Evolutionary conservation across 2,329 filamentous ascomycete species (phyloP).

Genomic region (Rhynchosporium agropyri): DNA sequence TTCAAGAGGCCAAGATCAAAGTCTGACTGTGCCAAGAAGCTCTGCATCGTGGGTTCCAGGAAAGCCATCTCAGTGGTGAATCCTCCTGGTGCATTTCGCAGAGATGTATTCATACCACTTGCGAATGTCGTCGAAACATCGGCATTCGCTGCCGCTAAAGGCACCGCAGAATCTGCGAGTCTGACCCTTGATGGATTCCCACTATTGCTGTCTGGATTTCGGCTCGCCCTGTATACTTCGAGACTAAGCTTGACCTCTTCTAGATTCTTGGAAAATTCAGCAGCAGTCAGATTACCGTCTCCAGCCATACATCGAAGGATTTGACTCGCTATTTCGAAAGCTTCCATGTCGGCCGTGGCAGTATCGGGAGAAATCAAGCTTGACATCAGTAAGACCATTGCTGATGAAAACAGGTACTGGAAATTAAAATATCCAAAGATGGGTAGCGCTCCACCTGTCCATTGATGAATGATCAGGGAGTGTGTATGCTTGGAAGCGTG

Average conservation of each 20-base stretch:
- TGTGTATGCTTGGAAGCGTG: slow-evolving; percentile 50
- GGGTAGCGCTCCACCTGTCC: slow-evolving; percentile 51
- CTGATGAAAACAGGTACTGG: slow-evolving; percentile 51
- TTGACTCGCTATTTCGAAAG: slow-evolving; percentile 46
- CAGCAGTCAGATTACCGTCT: slow-evolving; percentile 47
- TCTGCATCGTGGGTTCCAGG: slow-evolving; percentile 13
- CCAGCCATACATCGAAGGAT: slow-evolving; percentile 46
- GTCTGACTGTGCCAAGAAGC: slow-evolving; percentile 13
- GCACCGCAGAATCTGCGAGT: not conserved
- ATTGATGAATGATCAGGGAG: slow-evolving; percentile 47
- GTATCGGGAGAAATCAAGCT: slow-evolving; percentile 44
- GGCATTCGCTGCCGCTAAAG: not conserved
- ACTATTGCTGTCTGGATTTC: not conserved
- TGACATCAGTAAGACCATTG: slow-evolving; percentile 50
- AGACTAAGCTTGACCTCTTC: slow-evolving; percentile 33
- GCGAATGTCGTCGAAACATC: not conserved
- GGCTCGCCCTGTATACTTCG: not conserved
- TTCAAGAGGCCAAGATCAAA: slow-evolving; percentile 9
- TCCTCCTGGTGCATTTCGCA: slow-evolving; percentile 9
- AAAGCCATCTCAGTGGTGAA: slow-evolving; percentile 16
- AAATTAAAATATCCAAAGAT: slow-evolving; percentile 52
- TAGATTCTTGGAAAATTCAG: slow-evolving; percentile 48
- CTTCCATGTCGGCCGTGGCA: slow-evolving; percentile 43
- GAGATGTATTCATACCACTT: slow-evolving; percentile 10
- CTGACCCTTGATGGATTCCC: not conserved